Evolutionary conservation across 2,329 filamentous ascomycete genomes (phyloP).

Genomic region (Davidsoniella virescens): DNA sequence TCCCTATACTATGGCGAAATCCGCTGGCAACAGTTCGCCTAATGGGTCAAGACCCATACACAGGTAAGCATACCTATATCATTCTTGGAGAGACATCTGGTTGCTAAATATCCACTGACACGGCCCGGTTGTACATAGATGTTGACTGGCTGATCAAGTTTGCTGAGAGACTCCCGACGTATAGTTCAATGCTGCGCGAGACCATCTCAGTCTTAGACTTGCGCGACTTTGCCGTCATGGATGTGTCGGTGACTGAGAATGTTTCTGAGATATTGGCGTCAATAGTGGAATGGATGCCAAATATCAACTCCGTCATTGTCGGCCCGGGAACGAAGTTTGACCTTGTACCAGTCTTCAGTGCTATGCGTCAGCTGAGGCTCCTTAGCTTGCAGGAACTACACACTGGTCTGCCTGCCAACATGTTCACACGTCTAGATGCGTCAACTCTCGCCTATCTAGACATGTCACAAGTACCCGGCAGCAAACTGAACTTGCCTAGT

Average conservation of each 20-base stretch:
- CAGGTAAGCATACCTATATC: constrained; percentile 22
- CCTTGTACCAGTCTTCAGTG: constrained; percentile 1
- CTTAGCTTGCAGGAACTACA: neutral
- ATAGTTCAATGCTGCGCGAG: constrained; percentile 2
- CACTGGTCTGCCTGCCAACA: constrained; percentile 13
- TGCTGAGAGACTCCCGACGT: neutral
- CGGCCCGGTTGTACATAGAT: constrained; percentile 1
- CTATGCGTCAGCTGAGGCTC: neutral
- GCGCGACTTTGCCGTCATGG: constrained; percentile 1
- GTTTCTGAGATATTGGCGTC: neutral
- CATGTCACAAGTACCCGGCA: constrained; percentile 31
- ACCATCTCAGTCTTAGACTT: constrained; percentile 8
- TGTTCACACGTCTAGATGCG: constrained; percentile 23
- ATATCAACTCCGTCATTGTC: constrained; percentile 1
- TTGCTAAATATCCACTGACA: neutral
- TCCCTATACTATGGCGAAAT: constrained; percentile 36
- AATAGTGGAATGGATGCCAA: constrained; percentile 5
- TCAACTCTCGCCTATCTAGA: constrained; percentile 27
- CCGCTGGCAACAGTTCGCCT: constrained; percentile 25
- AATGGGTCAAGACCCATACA: constrained; percentile 26
- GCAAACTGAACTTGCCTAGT: constrained; percentile 28
- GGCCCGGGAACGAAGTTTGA: constrained; percentile 6
- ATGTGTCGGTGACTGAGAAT: neutral
- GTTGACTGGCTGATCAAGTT: constrained; percentile 2
- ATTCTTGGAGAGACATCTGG: neutral